Base-by-base conservation (phyloP, 306 rosid genomes). In the Sicyos edulis region DNA sequence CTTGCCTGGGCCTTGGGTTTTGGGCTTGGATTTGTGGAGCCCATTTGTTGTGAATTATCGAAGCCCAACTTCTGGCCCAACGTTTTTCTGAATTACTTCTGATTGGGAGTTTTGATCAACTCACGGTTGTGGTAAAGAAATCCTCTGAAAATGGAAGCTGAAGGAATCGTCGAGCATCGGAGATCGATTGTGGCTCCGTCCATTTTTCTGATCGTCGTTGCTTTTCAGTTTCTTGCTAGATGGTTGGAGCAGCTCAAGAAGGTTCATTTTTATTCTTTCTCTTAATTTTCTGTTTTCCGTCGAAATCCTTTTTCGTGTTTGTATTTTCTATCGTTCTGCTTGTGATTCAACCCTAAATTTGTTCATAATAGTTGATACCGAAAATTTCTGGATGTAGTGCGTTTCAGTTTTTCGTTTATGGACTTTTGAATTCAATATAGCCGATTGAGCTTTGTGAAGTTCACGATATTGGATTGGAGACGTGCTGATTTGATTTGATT, bases 171-270 rank as follows among this genome's bases (percentile, higher is more conserved):
- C 21, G 79, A 70, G 15, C 71, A 78, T 50, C 86, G 75, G n/a
- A 66, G 80, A 53, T 91, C 92, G 2, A 4, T 79, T 14, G 88
- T 88, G 32, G 89, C 99, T 76, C 91, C 92, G 12, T 29, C 74
- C 26, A 81, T 89, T 56, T 88, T 93, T 74, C 4, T 79, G 1
- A 13, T 86, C 53, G 88, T 86, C 52, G 55, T 91, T 51, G 81
- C 75, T 22, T 86, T 91, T 84, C 95, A 91, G 19, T 73, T 85
- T 22, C 80, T 86, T 26, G 85, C 86, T 9, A 37, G 69, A 62
- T 83, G 91, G 91, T 76, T 91, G 34, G 82, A 86, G 20, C 78
- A 68, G 24, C 61, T 80, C 58, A 91, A 85, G 77, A 83, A 86
- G 91, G 95, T 89, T 50, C 16, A 45, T 4, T 0, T 32, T 32